Percentiles rank a stretch among this genome's conserved stretches.
These are phyloP conservation scores for Alternaria angustiovoidea DNA, from an alignment of 2,329 filamentous ascomycete species.

Conservation along the genomic window DNA sequence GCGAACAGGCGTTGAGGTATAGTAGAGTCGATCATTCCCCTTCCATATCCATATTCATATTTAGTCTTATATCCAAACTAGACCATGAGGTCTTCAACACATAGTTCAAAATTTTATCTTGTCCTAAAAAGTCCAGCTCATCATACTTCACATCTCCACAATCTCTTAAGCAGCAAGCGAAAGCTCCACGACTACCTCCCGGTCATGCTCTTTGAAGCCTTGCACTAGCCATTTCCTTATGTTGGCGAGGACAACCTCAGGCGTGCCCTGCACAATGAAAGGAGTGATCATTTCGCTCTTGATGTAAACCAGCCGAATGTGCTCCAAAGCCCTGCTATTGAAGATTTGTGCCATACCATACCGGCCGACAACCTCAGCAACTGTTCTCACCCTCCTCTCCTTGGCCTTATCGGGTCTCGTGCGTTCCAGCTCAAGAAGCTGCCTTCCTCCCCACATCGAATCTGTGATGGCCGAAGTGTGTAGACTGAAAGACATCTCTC, in stretches of 20 bases:
- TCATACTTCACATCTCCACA: not conserved
- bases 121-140: not conserved
- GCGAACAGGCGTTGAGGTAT: not conserved
- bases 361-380: constrained; percentile 80
- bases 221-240: constrained; percentile 8
- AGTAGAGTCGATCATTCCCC: not conserved
- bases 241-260: constrained; percentile 3
- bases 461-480: constrained; percentile 80
- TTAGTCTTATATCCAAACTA: not conserved
- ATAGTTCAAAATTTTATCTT: not conserved
- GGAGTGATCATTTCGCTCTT: constrained; percentile 63
- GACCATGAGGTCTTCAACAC: not conserved
- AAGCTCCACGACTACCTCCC: not conserved
- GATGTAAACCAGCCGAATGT: constrained; percentile 82
- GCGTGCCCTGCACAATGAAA: constrained; percentile 63
- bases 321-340: constrained; percentile 72
- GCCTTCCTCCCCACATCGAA: constrained; percentile 68
- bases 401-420: constrained; percentile 77
- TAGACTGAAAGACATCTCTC: constrained; percentile 78
- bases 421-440: constrained; percentile 74
- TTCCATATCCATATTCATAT: not conserved
- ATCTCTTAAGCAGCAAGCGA: not conserved
- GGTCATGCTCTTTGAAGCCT: constrained; percentile 6
- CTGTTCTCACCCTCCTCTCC: constrained; percentile 79
- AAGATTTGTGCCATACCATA: constrained; percentile 76